Conservation (phyloP, 164 flowering plant genomes). For the Pachysandra terminalis region DNA sequence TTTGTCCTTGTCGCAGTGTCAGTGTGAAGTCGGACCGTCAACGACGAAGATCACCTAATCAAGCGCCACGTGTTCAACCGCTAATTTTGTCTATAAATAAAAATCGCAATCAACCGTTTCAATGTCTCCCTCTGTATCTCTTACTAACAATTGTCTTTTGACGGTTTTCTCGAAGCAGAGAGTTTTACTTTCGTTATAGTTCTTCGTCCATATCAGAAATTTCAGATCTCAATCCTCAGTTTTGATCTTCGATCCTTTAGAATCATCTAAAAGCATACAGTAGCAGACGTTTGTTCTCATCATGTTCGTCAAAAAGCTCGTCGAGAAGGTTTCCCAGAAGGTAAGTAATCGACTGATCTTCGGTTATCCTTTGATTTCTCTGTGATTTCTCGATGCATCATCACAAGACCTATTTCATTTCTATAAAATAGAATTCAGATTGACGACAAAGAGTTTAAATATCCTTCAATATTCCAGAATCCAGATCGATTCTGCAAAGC, state of each 20-base stretch:
- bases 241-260: background rate
- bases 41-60: background rate
- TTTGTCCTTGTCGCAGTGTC: background rate
- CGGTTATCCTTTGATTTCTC: too few species aligned
- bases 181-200: too few species aligned
- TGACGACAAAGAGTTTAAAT: too few species aligned
- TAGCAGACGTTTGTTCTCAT: background rate
- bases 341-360: slow-evolving; percentile 18
- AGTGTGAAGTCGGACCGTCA: background rate
- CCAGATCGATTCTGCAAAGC: too few species aligned
- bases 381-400: too few species aligned
- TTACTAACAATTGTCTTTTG: background rate
- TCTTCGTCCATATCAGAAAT: background rate
- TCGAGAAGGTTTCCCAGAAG: slow-evolving; percentile 69
- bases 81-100: background rate
- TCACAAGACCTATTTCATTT: too few species aligned
- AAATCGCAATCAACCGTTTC: slow-evolving; percentile 32
- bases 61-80: slow-evolving; percentile 14
- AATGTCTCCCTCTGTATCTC: background rate
- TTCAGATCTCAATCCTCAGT: slow-evolving; percentile 1
- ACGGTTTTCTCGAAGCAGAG: slow-evolving; percentile 31
- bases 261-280: background rate
- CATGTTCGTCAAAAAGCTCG: slow-evolving; percentile 78
- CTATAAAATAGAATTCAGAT: too few species aligned
- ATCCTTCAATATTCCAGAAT: too few species aligned